Evolutionary conservation across 2,329 filamentous ascomycete genomes (phyloP).

Genomic region (Fusarium floridanum): DNA sequence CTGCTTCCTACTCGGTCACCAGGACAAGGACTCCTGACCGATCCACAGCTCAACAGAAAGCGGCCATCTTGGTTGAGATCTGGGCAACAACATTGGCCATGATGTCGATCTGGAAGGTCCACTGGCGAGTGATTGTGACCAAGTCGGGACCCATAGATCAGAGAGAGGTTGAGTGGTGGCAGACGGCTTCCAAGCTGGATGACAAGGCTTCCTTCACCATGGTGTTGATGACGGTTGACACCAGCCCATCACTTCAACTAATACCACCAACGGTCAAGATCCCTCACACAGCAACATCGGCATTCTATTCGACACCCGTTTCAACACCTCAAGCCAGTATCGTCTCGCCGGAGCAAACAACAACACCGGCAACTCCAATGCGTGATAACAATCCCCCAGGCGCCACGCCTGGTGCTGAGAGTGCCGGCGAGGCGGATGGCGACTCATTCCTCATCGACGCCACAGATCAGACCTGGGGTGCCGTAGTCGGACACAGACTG

Average conservation of each 20-base stretch:
- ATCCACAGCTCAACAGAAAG: slow-evolving; percentile 62
- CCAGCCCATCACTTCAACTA: slow-evolving; percentile 73
- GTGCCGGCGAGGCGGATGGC: slow-evolving; percentile 56
- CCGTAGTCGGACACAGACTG: slow-evolving; percentile 75
- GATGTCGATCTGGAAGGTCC: slow-evolving; percentile 76
- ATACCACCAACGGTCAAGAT: slow-evolving; percentile 68
- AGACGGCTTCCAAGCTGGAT: slow-evolving; percentile 65
- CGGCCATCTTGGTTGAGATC: slow-evolving; percentile 76
- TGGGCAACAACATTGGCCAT: slow-evolving; percentile 84
- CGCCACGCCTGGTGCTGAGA: slow-evolving; percentile 61
- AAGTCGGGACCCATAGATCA: slow-evolving; percentile 77
- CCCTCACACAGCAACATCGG: slow-evolving; percentile 57
- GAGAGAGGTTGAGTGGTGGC: slow-evolving; percentile 74
- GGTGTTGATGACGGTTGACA: slow-evolving; percentile 74
- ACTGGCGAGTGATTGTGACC: slow-evolving; percentile 82
- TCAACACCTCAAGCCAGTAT: slow-evolving; percentile 74
- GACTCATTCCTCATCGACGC: slow-evolving; percentile 79
- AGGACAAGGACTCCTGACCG: slow-evolving; percentile 65
- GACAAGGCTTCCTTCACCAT: slow-evolving; percentile 64
- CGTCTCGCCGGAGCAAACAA: slow-evolving; percentile 71
- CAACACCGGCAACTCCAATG: slow-evolving; percentile 64
- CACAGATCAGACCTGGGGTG: slow-evolving; percentile 82
- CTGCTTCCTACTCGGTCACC: slow-evolving; percentile 78
- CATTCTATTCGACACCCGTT: slow-evolving; percentile 72
- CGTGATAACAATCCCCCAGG: slow-evolving; percentile 54